Evolutionary conservation across 1,139 yeast genomes (phyloP).

Genomic region (Pichia sp.): DNA sequence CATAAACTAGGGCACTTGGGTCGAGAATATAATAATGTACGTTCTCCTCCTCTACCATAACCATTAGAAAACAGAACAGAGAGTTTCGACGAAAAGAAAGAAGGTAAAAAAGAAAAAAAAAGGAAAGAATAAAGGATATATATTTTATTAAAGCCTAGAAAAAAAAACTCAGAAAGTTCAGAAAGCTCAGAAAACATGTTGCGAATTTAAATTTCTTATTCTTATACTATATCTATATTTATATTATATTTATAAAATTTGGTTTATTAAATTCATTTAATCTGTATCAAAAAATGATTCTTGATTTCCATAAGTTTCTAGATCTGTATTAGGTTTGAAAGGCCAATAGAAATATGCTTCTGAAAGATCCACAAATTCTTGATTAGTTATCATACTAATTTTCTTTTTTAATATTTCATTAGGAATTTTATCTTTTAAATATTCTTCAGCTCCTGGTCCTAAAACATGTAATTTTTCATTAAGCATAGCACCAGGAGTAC

Average conservation of each 20-base stretch:
- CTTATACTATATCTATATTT: background rate
- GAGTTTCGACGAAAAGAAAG: background rate
- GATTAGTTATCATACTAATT: slow-evolving; percentile 44
- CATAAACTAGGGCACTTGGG: slow-evolving; percentile 47
- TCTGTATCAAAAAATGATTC: slow-evolving; percentile 12
- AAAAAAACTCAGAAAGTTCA: no score
- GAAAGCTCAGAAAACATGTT: no score
- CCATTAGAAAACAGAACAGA: background rate
- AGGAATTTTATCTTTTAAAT: slow-evolving; percentile 38
- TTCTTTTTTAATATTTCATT: slow-evolving; percentile 38
- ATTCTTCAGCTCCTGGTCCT: slow-evolving; percentile 82
- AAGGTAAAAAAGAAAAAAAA: background rate
- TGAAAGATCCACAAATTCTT: slow-evolving; percentile 49
- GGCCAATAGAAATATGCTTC: slow-evolving; percentile 70
- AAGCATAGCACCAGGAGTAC: slow-evolving; percentile 45
- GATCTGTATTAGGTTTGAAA: slow-evolving; percentile 59
- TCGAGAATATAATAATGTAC: slow-evolving; percentile 41
- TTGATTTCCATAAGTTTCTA: slow-evolving; percentile 37
- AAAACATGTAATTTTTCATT: slow-evolving; percentile 45
- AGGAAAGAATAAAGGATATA: no score
- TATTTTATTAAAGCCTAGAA: no score
- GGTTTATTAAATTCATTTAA: background rate
- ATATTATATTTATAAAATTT: background rate
- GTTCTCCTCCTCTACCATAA: background rate
- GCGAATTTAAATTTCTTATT: background rate